Base-by-base conservation (phyloP, 371 early-diverging fungal species). In the Mucor irregularis region DNA sequence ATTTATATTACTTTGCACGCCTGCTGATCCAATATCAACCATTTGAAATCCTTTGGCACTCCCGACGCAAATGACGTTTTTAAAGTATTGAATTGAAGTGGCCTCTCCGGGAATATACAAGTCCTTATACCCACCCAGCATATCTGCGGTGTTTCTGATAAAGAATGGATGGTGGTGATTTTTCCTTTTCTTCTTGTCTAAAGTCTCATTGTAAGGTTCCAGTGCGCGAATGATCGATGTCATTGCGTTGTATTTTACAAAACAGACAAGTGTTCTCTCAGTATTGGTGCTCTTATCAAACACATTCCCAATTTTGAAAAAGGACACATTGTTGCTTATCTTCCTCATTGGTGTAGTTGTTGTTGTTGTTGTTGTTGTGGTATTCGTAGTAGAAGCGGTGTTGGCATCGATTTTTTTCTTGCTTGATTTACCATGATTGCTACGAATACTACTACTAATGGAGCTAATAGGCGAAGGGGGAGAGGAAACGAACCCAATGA, bases 21-120 rank as follows among this genome's bases (percentile, higher is more conserved):
- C 86, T 31, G 93, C 74, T 4, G 91, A 87, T 29, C 84, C 84
- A 37, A 94, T 61, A 62, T 96, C 91, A 5, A 97, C 91, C 65
- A 97, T 81, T 63, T 96, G 96, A 66, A 97, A 97, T 1, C 98
- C 98, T 60, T 89, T 90, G 16, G 84, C 82, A 66, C 96, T 94
- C 11, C 98, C 98, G 1, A 97, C 93, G 62, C 93, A 93, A 16
- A 97, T 82, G 30, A 89, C 90, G 25, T 89, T 88, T 34, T 87
- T 86, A 58, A 96, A 74, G 56, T 89, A 93, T 65, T 94, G 91
- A 49, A 97, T 77, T 10, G 92, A 91, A 17, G 83, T 80, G 4
- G 91, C 85, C 73, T 93, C 96, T 9, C 90, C 84, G 13, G 96
- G 94, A 56, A 96, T 91, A 65, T 96, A 97, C 49, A 94, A 85